phyloP scores from a whole-genome alignment of 441 rosid species.

The Brassica hybrid region DNA sequence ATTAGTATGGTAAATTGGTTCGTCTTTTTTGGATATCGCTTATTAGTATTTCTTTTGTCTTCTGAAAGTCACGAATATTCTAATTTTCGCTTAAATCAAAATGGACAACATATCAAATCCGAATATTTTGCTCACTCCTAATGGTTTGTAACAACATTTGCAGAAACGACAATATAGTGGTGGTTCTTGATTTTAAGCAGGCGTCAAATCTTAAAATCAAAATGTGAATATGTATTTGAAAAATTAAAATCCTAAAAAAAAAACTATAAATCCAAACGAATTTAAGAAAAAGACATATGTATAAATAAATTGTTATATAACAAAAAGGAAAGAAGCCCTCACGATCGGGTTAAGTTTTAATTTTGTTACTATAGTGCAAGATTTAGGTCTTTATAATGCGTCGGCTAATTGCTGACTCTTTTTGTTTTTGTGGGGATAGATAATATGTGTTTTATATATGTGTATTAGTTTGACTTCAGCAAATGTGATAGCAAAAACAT shows the following conservation, averaged over 20 bases:
- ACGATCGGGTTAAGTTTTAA: neutral
- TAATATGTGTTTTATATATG: neutral
- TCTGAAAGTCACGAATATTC: too few species aligned
- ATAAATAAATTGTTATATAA: neutral
- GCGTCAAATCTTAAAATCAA: neutral
- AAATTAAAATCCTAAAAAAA: too few species aligned
- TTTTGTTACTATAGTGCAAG: slow-evolving; percentile 1
- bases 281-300: neutral
- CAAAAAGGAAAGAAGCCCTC: neutral
- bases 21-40: too few species aligned
- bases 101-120: too few species aligned
- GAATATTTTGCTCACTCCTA: too few species aligned
- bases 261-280: neutral
- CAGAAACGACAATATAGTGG: neutral
- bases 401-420: neutral
- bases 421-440: slow-evolving; percentile 18
- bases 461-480: slow-evolving; percentile 32
- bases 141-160: neutral
- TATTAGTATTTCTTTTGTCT: too few species aligned
- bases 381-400: neutral
- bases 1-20: too few species aligned
- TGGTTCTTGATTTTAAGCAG: neutral
- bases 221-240: neutral
- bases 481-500: slow-evolving; percentile 30
- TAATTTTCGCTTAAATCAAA: too few species aligned